Base-by-base conservation (phyloP, 768 basidiomycete species). In the Jaapia argillacea region DNA sequence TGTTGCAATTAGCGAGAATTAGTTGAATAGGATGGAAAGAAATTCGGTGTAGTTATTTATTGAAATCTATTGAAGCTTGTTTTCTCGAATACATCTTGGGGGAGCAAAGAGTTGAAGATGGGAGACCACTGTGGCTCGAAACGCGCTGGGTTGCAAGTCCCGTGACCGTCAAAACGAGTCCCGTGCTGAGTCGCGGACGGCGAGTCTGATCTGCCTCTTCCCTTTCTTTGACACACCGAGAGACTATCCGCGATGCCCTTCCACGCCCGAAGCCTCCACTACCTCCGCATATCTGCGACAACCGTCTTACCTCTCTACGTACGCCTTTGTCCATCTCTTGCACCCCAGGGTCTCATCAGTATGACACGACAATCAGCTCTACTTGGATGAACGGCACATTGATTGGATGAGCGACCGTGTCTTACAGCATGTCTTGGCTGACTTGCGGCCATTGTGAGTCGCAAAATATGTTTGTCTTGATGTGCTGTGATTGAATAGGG, bases 401-500 rank as follows among this genome's bases (percentile, higher is more conserved):
- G 71, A 79, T 44, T 96, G 92, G 92, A 94, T 96, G 90, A 79
- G 83, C 4, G 90, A 94, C 52, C 52, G 61, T 21, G 70, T 85
- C 33, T 66, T 94, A 2, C 89, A 91, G 54, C 75, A 79, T 52
- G 85, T 94, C 14, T 70, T 96, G 2, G 71, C 75, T 6, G 88
- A 90, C 58, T 60, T 96, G 38, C 73, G 84, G 50, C 81, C 85
- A 45, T 66, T 80, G 88, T 77, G 28, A 12, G 37, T 21, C 37
- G 41, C 68, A 52, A 13, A 44, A 33, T 46, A 36, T 44, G 4
- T 22, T 16, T 21, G n/a, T 37, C 43, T 12, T 6, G 37, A 13
- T 22, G 37, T 10, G 20, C 37, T 38, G 10, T 10, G 37, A 10
- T 38, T 7, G 13, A 22, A n/a, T n/a, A n/a, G n/a, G n/a, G n/a